A percentile compares a stretch with the other conserved stretches of the same genome.
Evolutionary conservation across 2,329 filamentous ascomycete species (phyloP).

Genomic region (Beauveria varroae): DNA sequence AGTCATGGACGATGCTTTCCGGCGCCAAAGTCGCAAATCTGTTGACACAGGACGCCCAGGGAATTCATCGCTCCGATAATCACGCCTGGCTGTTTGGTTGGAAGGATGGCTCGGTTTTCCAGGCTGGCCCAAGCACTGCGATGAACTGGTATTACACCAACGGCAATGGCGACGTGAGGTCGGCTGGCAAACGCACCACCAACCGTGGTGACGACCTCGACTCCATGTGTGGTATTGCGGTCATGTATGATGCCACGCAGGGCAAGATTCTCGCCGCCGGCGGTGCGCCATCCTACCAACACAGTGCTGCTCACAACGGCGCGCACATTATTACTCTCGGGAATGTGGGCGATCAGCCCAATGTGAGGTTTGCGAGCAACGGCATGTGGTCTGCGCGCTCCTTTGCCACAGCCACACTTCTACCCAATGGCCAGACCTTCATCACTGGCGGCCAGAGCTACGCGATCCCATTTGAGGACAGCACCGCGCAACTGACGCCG

Average conservation of each 20-base stretch:
- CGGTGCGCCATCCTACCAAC: conserved; percentile 38
- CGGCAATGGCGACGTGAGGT: conserved; percentile 30
- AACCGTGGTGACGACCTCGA: conserved; percentile 29
- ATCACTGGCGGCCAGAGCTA: conserved; percentile 39
- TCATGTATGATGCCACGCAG: conserved; percentile 51
- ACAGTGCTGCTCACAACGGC: conserved; percentile 31
- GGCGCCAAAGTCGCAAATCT: conserved; percentile 39
- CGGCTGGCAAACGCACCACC: conserved; percentile 29
- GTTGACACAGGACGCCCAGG: conserved; percentile 41
- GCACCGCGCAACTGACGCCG: conserved; percentile 30
- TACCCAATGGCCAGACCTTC: conserved; percentile 41
- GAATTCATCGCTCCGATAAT: conserved; percentile 37
- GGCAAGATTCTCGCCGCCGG: conserved; percentile 50
- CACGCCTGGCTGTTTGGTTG: conserved; percentile 26
- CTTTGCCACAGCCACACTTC: conserved; percentile 39
- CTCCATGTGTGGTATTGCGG: conserved; percentile 47
- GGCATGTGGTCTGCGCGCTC: conserved; percentile 30
- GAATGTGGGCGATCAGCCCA: conserved; percentile 13
- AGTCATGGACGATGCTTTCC: conserved; percentile 38
- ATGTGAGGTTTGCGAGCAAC: conserved; percentile 1
- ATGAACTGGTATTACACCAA: conserved; percentile 51
- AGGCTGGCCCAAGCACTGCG: conserved; percentile 44
- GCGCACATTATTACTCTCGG: conserved; percentile 44
- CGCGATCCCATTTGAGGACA: conserved; percentile 38
- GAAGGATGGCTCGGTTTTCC: conserved; percentile 44